These are phyloP conservation scores for Pueraria montana DNA, from an alignment of 306 rosid species.

Conservation along the genomic window DNA sequence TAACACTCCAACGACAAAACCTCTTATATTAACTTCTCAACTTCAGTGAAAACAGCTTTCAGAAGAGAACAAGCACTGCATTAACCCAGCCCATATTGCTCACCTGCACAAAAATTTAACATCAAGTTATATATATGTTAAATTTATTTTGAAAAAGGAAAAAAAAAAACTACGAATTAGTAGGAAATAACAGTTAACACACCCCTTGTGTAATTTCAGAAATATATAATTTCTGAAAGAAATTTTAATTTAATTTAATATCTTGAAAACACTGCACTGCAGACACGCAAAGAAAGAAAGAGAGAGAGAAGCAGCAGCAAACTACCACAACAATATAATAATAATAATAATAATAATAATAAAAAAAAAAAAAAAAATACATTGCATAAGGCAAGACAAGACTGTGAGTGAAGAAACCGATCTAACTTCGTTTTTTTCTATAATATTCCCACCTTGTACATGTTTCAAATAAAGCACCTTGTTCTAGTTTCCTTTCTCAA, in stretches of 20 bases:
- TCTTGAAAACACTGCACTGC: background rate
- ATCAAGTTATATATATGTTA: background rate
- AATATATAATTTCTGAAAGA: background rate
- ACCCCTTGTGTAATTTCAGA: background rate
- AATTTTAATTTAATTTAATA: background rate
- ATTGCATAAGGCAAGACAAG: background rate
- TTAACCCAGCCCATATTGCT: background rate
- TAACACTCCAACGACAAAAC: background rate
- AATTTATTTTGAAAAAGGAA: background rate
- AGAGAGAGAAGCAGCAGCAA: background rate
- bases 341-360: too few relatives aligned
- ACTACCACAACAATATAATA: conserved; percentile 20
- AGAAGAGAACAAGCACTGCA: background rate
- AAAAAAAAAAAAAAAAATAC: too few relatives aligned
- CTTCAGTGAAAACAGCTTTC: background rate
- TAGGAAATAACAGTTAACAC: background rate
- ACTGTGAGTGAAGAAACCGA: conserved; percentile 18
- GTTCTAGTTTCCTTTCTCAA: conserved; percentile 25
- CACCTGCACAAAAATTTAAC: conserved; percentile 11
- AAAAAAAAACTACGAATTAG: background rate
- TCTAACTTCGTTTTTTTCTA: background rate
- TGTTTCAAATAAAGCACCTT: conserved; percentile 35
- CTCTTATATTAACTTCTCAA: background rate
- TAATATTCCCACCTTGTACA: conserved; percentile 32
- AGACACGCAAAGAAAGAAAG: background rate